Percentiles rank a stretch among this genome's conserved stretches.
phyloP scores from a whole-genome alignment of 225 moss, liverwort and hornwort species.

The Antitrichia curtipendula region DNA sequence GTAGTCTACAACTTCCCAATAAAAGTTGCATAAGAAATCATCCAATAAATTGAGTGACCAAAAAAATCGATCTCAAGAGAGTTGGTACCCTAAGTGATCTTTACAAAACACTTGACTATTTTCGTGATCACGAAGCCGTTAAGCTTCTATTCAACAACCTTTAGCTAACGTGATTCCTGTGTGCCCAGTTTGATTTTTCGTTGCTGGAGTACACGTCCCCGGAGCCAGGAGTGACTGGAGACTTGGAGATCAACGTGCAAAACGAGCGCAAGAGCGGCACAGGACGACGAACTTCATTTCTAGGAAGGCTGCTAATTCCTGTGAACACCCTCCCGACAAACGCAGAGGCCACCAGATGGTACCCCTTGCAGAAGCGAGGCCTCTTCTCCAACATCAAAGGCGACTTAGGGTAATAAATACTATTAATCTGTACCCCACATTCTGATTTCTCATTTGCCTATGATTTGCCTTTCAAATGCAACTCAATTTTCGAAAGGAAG shows the following conservation, averaged over 20 bases:
- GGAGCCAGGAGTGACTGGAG: constrained; percentile 11
- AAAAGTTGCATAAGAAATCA: neutral
- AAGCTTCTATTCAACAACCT: neutral
- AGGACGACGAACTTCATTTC: constrained; percentile 47
- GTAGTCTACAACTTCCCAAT: neutral
- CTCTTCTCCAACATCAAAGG: constrained; percentile 80
- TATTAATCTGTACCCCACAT: neutral
- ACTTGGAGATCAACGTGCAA: constrained; percentile 65
- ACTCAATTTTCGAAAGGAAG: neutral
- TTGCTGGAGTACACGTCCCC: neutral
- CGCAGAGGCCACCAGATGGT: constrained; percentile 34
- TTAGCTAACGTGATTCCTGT: too few species aligned
- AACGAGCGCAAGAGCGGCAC: constrained; percentile 59
- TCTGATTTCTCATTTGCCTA: neutral
- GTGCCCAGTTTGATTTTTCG: constrained; percentile 58
- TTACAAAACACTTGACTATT: neutral
- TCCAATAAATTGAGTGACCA: neutral
- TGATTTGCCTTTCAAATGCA: neutral
- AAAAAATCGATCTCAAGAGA: neutral
- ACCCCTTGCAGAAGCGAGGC: constrained; percentile 65
- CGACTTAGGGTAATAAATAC: constrained; percentile 44
- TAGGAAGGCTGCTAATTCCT: constrained; percentile 50
- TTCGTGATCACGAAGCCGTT: neutral
- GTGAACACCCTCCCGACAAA: neutral
- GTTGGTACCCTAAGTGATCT: neutral